Evolutionary conservation across 371 early-diverging fungal genomes (phyloP), one percentile per base, ranked within the genome.

Genomic region (Parasitella parasitica): DNA sequence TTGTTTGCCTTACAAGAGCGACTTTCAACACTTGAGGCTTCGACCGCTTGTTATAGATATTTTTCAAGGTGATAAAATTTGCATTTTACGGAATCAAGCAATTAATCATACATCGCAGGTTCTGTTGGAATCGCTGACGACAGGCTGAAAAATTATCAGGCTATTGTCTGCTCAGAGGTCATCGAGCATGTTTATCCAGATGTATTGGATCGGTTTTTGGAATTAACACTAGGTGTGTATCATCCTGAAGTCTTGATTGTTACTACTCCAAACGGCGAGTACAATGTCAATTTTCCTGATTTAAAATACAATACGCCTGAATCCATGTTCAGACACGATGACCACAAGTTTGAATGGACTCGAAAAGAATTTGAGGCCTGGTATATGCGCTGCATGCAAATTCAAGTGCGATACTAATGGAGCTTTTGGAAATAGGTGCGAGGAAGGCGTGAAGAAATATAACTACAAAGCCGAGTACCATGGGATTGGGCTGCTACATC

Each of bases 271-370:
- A 97, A 97, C 66, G 89, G 87, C 27, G 96, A 95, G 73, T 97
- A 92, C 76, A 97, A 97, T 67, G 78, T 90, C 15, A 68, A 91
- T 63, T 95, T 95, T 63, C 88, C 90, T 0, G 68, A 83, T 2
- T 82, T 94, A 37, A 75, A 80, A 13, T 92, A 92, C 68, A 91
- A 90, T n/a, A 86, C 88, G n/a, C 73, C 80, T 0, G 70, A 84
- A 3, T 72, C 87, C 2, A 70, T 38, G 12, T 85, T 93, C 58
- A 83, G 97, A 30, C 86, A 95, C 67, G 84, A 82, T 35, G 97
- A 97, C 70, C 97, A 97, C 73, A 86, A 89, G 59, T 97, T 95
- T 73, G 97, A 97, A 78, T 95, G 96, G 97, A 92, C 94, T 6
- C 81, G 95, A 7, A 62, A 67, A 27, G 87, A 94, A 69, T 97